Percentiles rank a stretch among this genome's conserved stretches.
Evolutionary conservation across 1,284 basidiomycete genomes (phyloP).

Genomic region (Leccinum pachyderme): DNA sequence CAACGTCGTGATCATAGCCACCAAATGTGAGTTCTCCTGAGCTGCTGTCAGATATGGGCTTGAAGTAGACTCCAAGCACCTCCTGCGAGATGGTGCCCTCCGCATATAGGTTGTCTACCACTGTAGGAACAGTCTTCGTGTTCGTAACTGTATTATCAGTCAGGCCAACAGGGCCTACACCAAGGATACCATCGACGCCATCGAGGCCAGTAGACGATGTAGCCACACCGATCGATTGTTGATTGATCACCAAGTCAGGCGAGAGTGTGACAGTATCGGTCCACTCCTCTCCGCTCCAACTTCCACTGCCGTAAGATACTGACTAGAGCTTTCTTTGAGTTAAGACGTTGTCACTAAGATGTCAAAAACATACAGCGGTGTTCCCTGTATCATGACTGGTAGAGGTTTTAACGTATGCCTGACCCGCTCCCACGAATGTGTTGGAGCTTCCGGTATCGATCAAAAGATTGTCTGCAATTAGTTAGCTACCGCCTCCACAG

Average conservation of each 20-base stretch:
- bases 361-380: slow-evolving; percentile 33
- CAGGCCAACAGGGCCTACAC: slow-evolving; percentile 54
- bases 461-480: slow-evolving; percentile 21
- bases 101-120: slow-evolving; percentile 42
- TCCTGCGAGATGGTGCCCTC: slow-evolving; percentile 44
- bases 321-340: slow-evolving; percentile 9
- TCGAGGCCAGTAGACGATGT: slow-evolving; percentile 40
- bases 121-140: slow-evolving; percentile 36
- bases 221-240: slow-evolving; percentile 57
- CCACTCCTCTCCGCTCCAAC: slow-evolving; percentile 52
- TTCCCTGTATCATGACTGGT: slow-evolving; percentile 45
- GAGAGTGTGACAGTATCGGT: slow-evolving; percentile 48
- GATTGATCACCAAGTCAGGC: slow-evolving; percentile 40
- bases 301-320: slow-evolving; percentile 53
- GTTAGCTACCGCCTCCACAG: background rate
- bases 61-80: slow-evolving; percentile 50
- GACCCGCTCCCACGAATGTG: slow-evolving; percentile 38
- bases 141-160: slow-evolving; percentile 39
- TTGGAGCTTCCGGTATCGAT: slow-evolving; percentile 38
- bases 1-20: slow-evolving; percentile 43
- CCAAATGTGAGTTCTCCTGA: slow-evolving; percentile 51
- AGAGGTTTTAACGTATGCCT: slow-evolving; percentile 39
- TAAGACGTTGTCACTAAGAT: background rate
- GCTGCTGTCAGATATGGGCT: slow-evolving; percentile 36
- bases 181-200: slow-evolving; percentile 54